These are phyloP conservation scores for Candida nitratophila DNA, from an alignment of 805 yeast genomes.

Conservation along the genomic window DNA sequence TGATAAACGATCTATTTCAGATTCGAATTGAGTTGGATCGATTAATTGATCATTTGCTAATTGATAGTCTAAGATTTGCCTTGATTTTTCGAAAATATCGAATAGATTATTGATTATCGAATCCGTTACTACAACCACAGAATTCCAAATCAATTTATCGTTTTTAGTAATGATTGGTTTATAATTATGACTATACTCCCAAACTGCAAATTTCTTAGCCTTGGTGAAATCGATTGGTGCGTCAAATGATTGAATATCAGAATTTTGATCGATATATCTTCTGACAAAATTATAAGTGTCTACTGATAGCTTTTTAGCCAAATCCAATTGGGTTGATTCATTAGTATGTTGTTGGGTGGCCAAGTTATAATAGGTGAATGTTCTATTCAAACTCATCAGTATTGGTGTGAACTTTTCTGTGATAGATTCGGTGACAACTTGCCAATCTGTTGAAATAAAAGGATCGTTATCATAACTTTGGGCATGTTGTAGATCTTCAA, in stretches of 20 bases:
- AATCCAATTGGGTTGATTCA: conserved; percentile 5
- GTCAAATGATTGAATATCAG: neutral
- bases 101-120: conserved; percentile 31
- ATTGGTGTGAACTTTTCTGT: conserved; percentile 47
- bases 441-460: conserved; percentile 46
- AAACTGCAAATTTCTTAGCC: conserved; percentile 27
- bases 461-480: conserved; percentile 25
- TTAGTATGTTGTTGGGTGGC: no score
- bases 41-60: conserved; percentile 6
- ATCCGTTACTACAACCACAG: conserved; percentile 33
- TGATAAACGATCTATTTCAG: conserved; percentile 7
- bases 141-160: conserved; percentile 44
- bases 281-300: conserved; percentile 38
- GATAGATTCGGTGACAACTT: conserved; percentile 39
- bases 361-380: conserved; percentile 20
- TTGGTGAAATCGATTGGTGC: conserved; percentile 15
- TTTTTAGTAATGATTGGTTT: conserved; percentile 29
- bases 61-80: conserved; percentile 13
- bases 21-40: conserved; percentile 4
- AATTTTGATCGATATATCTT: conserved; percentile 30
- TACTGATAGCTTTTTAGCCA: conserved; percentile 29
- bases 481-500: conserved; percentile 25
- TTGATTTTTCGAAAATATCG: conserved; percentile 27
- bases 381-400: conserved; percentile 32
- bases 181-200: conserved; percentile 41